phyloP scores from a whole-genome alignment of 2,329 filamentous ascomycete genomes.

The Colletotrichum nymphaeae region DNA sequence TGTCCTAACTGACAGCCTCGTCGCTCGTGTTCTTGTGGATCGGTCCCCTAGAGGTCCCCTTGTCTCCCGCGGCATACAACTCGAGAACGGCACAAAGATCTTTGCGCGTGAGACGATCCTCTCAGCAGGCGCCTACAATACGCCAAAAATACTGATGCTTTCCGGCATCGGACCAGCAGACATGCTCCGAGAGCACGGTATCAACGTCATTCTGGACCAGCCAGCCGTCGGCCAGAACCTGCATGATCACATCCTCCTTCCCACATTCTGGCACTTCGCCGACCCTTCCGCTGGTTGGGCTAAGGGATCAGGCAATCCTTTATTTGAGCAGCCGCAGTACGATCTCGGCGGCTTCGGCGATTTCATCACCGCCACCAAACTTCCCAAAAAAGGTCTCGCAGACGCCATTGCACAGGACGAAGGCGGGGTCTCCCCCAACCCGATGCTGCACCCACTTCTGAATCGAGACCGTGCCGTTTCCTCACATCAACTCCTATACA shows the following conservation, averaged over 20 bases:
- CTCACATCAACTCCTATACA: constrained; percentile 7
- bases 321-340: constrained; percentile 50
- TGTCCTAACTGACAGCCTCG: constrained; percentile 39
- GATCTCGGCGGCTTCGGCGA: constrained; percentile 48
- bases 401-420: constrained; percentile 48
- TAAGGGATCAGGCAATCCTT: constrained; percentile 43
- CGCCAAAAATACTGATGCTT: constrained; percentile 62
- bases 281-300: constrained; percentile 46
- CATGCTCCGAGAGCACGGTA: constrained; percentile 52
- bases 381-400: constrained; percentile 43
- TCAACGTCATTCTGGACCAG: constrained; percentile 53
- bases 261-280: constrained; percentile 44
- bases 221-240: constrained; percentile 63
- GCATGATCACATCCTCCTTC: constrained; percentile 59
- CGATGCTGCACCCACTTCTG: constrained; percentile 46
- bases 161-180: constrained; percentile 61
- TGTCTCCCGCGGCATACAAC: constrained; percentile 41
- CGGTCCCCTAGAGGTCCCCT: neutral
- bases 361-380: constrained; percentile 47
- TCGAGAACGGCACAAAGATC: constrained; percentile 41
- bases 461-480: constrained; percentile 11
- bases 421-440: constrained; percentile 33
- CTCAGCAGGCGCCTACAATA: constrained; percentile 61
- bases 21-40: constrained; percentile 36
- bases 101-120: constrained; percentile 51